phyloP scores from a whole-genome alignment of 305 asterid genomes.

The Euphrasia arctica region DNA sequence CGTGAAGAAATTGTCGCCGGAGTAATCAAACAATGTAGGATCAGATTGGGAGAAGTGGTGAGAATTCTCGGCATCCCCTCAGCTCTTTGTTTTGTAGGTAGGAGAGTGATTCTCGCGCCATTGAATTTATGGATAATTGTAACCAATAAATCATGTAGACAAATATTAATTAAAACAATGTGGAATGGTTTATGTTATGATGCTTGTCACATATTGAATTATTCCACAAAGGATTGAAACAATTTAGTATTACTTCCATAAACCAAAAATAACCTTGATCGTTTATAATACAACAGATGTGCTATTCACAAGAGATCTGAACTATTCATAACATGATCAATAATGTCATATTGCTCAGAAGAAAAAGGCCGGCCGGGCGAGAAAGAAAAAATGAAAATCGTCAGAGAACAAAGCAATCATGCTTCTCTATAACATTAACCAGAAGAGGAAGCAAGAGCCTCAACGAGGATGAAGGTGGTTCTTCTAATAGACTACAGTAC shows the following conservation, averaged over 20 bases:
- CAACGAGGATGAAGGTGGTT: slow-evolving; percentile 30
- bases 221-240: background rate
- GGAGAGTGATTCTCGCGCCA: slow-evolving; percentile 45
- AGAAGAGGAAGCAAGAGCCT: slow-evolving; percentile 20
- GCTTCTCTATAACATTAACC: slow-evolving; percentile 21
- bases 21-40: background rate
- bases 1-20: slow-evolving; percentile 11
- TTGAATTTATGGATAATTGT: too few relatives aligned
- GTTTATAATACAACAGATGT: slow-evolving; percentile 30
- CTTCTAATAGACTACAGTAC: slow-evolving; percentile 23
- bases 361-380: background rate
- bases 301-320: slow-evolving; percentile 32
- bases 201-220: too few relatives aligned
- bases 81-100: slow-evolving; percentile 19
- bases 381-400: background rate
- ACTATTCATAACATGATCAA: slow-evolving; percentile 26
- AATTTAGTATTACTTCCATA: slow-evolving; percentile 15
- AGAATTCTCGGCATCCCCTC: slow-evolving; percentile 13
- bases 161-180: background rate
- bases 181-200: too few relatives aligned
- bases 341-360: slow-evolving; percentile 6
- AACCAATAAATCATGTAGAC: background rate
- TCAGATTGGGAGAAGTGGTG: background rate
- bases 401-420: slow-evolving; percentile 13
- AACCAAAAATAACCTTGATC: slow-evolving; percentile 15